phyloP scores from a whole-genome alignment of 192 early-diverging fungal genomes.

The Phycomyces nitens region DNA sequence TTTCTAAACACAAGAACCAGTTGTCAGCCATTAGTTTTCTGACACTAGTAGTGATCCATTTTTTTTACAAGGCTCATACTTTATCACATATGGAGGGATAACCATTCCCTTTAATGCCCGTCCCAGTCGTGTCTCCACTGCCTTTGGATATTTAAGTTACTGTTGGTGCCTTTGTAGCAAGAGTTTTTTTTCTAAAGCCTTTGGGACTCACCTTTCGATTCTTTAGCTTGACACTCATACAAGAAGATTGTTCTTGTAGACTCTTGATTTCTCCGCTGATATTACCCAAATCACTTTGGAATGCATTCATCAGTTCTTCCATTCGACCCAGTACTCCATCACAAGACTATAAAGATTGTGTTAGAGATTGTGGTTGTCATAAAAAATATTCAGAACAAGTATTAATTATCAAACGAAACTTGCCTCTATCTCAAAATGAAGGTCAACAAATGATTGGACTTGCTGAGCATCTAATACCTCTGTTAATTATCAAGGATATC shows the following conservation, averaged over 20 bases:
- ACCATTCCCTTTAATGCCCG: constrained; percentile 82
- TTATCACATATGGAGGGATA: constrained; percentile 69
- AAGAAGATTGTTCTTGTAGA: constrained; percentile 77
- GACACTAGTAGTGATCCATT: no score
- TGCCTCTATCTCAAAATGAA: constrained; percentile 64
- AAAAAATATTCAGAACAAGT: neutral
- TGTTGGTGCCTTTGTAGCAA: neutral
- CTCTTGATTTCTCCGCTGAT: constrained; percentile 86
- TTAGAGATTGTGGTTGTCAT: constrained; percentile 1
- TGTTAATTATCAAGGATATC: neutral
- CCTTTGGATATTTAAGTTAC: constrained; percentile 24
- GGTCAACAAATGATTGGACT: constrained; percentile 54
- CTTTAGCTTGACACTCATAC: constrained; percentile 77
- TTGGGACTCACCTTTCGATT: constrained; percentile 68
- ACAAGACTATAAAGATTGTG: constrained; percentile 43
- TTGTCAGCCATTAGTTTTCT: neutral
- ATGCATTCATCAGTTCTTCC: constrained; percentile 80
- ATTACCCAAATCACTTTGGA: constrained; percentile 83
- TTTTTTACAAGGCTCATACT: constrained; percentile 28
- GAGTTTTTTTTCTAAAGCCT: neutral
- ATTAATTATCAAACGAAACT: constrained; percentile 6
- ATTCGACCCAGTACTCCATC: constrained; percentile 80
- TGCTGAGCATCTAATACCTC: constrained; percentile 55
- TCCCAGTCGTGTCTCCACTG: constrained; percentile 68
- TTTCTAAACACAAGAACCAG: constrained; percentile 47